Evolutionary conservation across 2,329 filamentous ascomycete species (phyloP), one percentile per base, ranked within the genome.

Genomic region (Ceratocystis papillata): DNA sequence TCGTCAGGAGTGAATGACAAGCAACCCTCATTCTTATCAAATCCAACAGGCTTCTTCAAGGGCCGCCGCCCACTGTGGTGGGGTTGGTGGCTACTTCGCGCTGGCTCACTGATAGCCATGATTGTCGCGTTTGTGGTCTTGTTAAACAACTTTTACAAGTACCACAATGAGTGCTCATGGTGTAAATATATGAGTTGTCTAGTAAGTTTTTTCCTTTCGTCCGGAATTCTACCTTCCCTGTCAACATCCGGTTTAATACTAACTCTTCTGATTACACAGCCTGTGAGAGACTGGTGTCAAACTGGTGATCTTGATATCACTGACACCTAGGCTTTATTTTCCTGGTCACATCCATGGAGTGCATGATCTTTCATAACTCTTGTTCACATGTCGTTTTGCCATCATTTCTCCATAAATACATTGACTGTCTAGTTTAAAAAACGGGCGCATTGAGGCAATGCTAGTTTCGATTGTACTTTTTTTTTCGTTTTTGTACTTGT

Each of bases 101-200:
- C 83, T 0, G 90, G 82, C 0, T 87, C 88, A 28, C 78, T 99
- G 63, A 82, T 96, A 6, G 82, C 86, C n/a, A 88, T 92, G 44
- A 79, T 96, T 45, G 82, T 96, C 50, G 87, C 87, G 1, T 96
- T 97, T 74, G 88, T 96, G 68, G 77, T 96, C 57, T 79, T 99
- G 64, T 75, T 97, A 68, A 86, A 91, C 73, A 94, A 96, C 77
- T 99, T 99, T 74, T 97, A 97, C 77, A 83, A 83, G 69, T 86
- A 87, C 74, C 82, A 83, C 67, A 84, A 85, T 62, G 86, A 82
- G 37, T 99, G 94, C 75, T 80, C 77, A 10, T 99, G 94, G 94
- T 99, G 94, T 80, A 94, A 95, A 79, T 94, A 96, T 73, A 77
- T 99, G 71, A 95, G 88, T 74, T 99, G 94, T 73, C 77, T 99